These are phyloP conservation scores for Salix purpurea DNA, from an alignment of 345 rosid species.

Conservation along the genomic window DNA sequence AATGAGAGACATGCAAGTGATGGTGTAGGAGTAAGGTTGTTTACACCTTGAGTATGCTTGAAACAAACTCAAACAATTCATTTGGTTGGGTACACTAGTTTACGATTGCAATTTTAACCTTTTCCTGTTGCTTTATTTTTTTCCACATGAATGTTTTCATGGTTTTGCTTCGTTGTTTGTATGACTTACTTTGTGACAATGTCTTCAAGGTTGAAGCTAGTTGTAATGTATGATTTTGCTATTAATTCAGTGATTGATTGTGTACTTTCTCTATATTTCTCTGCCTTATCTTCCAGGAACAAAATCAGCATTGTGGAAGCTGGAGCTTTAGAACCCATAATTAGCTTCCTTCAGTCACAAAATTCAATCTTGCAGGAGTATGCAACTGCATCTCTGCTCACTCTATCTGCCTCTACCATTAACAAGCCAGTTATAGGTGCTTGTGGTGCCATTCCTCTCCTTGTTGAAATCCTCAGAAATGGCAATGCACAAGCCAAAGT, in stretches of 20 bases:
- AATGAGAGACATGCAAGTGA: background rate
- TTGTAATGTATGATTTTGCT: background rate
- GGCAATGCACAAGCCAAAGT: conserved; percentile 79
- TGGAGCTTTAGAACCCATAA: conserved; percentile 82
- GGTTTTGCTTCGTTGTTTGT: background rate
- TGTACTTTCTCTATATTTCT: conserved; percentile 8
- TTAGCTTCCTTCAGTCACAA: conserved; percentile 60
- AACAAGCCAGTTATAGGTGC: conserved; percentile 79
- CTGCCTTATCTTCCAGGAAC: conserved; percentile 53
- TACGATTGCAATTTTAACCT: background rate
- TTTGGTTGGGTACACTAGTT: background rate
- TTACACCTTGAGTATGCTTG: background rate
- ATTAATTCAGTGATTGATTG: background rate
- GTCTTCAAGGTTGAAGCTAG: background rate
- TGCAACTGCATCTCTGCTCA: conserved; percentile 84
- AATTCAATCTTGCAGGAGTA: conserved; percentile 56
- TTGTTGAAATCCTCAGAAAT: conserved; percentile 55
- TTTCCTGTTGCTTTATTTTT: background rate
- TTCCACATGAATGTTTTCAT: background rate
- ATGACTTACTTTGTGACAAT: background rate
- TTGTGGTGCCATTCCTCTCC: conserved; percentile 75
- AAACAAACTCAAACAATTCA: too few species aligned
- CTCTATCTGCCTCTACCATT: conserved; percentile 71
- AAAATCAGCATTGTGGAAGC: conserved; percentile 80
- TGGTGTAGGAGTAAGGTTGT: background rate